Evolutionary conservation across 495 filamentous ascomycete species (phyloP).

Genomic region (Wilcoxina mikolae): DNA sequence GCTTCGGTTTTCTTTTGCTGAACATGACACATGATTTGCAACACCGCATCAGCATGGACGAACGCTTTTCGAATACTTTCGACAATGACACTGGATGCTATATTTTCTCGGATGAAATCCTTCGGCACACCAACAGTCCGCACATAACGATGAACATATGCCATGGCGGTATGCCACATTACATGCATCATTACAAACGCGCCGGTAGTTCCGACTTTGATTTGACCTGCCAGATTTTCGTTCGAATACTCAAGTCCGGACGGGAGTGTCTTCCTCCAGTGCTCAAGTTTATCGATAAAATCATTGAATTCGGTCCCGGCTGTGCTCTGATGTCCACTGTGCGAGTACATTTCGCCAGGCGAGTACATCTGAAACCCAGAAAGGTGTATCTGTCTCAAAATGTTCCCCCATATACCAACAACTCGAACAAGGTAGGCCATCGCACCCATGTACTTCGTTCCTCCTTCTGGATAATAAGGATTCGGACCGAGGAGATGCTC

Average conservation of each 20-base stretch:
- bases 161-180: conserved; percentile 29
- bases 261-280: conserved; percentile 22
- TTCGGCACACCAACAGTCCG: conserved; percentile 15
- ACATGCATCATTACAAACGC: conserved; percentile 29
- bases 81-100: conserved; percentile 11
- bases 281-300: conserved; percentile 20
- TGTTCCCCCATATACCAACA: conserved; percentile 27
- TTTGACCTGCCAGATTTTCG: conserved; percentile 28
- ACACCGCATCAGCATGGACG: conserved; percentile 28
- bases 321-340: too few relatives aligned
- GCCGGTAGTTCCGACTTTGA: conserved; percentile 26
- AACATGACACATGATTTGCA: conserved; percentile 27
- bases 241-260: conserved; percentile 25
- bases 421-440: conserved; percentile 28
- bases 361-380: conserved; percentile 18
- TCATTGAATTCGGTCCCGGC: background rate
- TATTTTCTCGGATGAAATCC: conserved; percentile 6
- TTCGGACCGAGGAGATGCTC: conserved; percentile 25
- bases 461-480: conserved; percentile 14
- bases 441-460: conserved; percentile 24
- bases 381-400: conserved; percentile 27
- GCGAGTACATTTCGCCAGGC: background rate
- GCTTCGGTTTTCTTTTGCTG: conserved; percentile 17
- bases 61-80: conserved; percentile 27
- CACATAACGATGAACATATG: conserved; percentile 28